Evolutionary conservation across 2,329 filamentous ascomycete species (phyloP).

Genomic region (Aspergillus clavatus): DNA sequence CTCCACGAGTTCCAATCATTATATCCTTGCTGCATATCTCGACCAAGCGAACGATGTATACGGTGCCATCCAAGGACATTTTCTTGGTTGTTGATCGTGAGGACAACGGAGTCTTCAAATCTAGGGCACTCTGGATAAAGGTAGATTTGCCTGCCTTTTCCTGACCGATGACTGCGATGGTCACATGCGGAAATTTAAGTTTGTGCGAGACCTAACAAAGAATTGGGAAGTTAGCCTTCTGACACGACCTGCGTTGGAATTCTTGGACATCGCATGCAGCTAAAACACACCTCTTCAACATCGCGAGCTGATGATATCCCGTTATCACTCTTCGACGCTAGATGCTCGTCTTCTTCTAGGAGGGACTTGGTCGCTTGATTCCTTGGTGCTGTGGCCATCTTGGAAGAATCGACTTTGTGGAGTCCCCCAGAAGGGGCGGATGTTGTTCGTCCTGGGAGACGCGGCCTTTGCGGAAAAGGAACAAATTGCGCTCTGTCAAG

Average conservation of each 20-base stretch:
- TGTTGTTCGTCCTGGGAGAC: conserved; percentile 30
- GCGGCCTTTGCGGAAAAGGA: conserved; percentile 26
- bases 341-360: conserved; percentile 28
- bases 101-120: conserved; percentile 44
- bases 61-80: conserved; percentile 52
- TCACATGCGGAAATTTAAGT: conserved; percentile 48
- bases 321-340: conserved; percentile 11
- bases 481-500: conserved; percentile 29
- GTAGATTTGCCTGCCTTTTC: conserved; percentile 54
- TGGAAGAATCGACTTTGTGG: conserved; percentile 22
- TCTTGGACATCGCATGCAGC: not conserved
- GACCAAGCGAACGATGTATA: conserved; percentile 54
- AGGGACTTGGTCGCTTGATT: conserved; percentile 21
- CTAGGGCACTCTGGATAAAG: conserved; percentile 55
- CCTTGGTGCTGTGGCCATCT: conserved; percentile 15
- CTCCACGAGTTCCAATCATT: conserved; percentile 45
- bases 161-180: conserved; percentile 54
- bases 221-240: conserved; percentile 1
- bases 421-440: conserved; percentile 33
- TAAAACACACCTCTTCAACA: conserved; percentile 26
- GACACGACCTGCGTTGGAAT: not conserved
- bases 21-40: conserved; percentile 53
- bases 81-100: conserved; percentile 46
- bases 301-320: conserved; percentile 10
- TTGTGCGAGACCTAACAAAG: conserved; percentile 22